phyloP scores from a whole-genome alignment of 306 rosid genomes.

The Argentina anserina region DNA sequence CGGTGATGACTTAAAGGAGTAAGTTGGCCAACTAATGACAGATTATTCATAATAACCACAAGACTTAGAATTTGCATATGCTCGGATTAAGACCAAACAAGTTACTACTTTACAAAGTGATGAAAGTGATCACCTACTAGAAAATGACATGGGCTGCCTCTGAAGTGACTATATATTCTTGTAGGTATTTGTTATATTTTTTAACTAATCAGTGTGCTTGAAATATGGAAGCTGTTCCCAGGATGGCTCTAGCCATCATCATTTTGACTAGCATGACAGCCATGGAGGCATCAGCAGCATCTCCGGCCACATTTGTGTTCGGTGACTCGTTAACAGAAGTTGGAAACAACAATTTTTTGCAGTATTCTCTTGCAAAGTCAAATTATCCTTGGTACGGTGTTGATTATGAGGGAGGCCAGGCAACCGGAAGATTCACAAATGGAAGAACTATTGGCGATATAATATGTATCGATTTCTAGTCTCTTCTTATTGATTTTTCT shows the following conservation, averaged over 20 bases:
- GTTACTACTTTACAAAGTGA: slow-evolving; percentile 17
- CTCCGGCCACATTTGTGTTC: slow-evolving; percentile 48
- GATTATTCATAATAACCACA: slow-evolving; percentile 20
- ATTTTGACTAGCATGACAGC: slow-evolving; percentile 17
- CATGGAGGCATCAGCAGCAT: slow-evolving; percentile 17
- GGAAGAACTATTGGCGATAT: slow-evolving; percentile 90
- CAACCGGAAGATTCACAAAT: slow-evolving; percentile 84
- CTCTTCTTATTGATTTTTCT: not conserved
- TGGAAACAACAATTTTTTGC: slow-evolving; percentile 75
- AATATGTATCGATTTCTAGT: slow-evolving; percentile 37
- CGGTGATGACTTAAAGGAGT: not conserved
- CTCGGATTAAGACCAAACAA: slow-evolving; percentile 14
- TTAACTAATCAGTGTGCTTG: not conserved
- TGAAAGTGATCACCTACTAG: slow-evolving; percentile 44
- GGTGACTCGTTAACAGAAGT: slow-evolving; percentile 86
- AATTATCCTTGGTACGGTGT: slow-evolving; percentile 85
- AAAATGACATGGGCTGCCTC: slow-evolving; percentile 4
- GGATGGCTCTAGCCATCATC: slow-evolving; percentile 22
- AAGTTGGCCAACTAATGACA: slow-evolving; percentile 12
- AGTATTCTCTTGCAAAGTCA: slow-evolving; percentile 66
- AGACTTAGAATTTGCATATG: not conserved
- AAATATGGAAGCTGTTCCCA: slow-evolving; percentile 13
- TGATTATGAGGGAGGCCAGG: slow-evolving; percentile 61
- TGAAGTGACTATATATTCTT: slow-evolving; percentile 29
- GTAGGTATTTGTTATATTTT: not conserved